Percentiles rank a stretch among this genome's conserved stretches.
These are phyloP conservation scores for Eucalyptus cloeziana DNA, from an alignment of 345 rosid genomes.

Conservation along the genomic window DNA sequence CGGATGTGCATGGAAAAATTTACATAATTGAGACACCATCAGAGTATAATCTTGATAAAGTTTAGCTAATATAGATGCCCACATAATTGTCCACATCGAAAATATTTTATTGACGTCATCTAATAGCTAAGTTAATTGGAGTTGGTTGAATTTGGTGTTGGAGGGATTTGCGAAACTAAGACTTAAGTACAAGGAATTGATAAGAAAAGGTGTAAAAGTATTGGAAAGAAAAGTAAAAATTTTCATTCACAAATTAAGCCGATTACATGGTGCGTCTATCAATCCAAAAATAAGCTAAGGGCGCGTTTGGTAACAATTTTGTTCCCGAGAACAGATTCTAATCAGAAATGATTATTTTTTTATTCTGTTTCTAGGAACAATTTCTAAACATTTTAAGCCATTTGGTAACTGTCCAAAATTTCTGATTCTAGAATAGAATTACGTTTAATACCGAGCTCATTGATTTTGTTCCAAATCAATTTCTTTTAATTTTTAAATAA, in stretches of 20 bases:
- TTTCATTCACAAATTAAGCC: neutral
- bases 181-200: neutral
- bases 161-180: neutral
- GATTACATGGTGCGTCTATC: neutral
- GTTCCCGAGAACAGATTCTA: too few relatives aligned
- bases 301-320: too few relatives aligned
- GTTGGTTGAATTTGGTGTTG: neutral
- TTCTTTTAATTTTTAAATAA: too few relatives aligned
- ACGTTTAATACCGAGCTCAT: too few relatives aligned
- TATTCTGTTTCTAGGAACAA: too few relatives aligned
- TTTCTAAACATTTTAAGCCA: too few relatives aligned
- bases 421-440: too few relatives aligned
- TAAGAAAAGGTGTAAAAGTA: neutral
- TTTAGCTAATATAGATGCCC: neutral
- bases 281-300: neutral
- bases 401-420: too few relatives aligned
- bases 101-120: neutral
- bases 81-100: neutral
- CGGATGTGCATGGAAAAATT: too few relatives aligned
- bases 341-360: too few relatives aligned
- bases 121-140: neutral
- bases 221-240: neutral
- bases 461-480: too few relatives aligned
- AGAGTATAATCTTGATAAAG: neutral
- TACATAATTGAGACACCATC: neutral